Percentiles rank a stretch among this genome's conserved stretches.
Conservation (phyloP, 306 rosid genomes). For the Vigna nakashimae region DNA sequence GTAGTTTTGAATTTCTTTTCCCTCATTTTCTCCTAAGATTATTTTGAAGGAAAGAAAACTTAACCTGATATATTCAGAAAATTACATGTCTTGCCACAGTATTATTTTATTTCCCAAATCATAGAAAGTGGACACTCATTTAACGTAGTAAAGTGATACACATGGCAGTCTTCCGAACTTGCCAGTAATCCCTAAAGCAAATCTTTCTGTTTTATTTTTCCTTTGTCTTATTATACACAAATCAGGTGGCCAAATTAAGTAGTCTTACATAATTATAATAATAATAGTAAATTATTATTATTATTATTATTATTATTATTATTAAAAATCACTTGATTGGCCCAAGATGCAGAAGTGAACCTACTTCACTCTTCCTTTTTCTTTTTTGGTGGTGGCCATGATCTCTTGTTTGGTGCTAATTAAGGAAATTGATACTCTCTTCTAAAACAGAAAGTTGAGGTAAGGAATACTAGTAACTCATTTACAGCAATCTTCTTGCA, state of each 20-base stretch:
- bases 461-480: background rate
- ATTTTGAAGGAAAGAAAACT: background rate
- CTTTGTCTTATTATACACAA: background rate
- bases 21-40: background rate
- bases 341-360: background rate
- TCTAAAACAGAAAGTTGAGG: background rate
- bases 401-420: conserved; percentile 1
- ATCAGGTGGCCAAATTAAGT: background rate
- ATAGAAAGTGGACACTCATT: background rate
- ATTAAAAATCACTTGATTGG: background rate
- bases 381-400: background rate
- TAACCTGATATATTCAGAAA: conserved; percentile 3
- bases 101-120: background rate
- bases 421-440: conserved; percentile 1
- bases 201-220: background rate
- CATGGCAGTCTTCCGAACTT: background rate
- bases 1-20: background rate
- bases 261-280: background rate
- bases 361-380: background rate
- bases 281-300: background rate
- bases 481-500: background rate
- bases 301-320: no score
- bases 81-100: background rate
- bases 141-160: background rate
- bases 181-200: background rate